phyloP scores from a whole-genome alignment of 208 protist species.

The Trypanosoma caninum region DNA sequence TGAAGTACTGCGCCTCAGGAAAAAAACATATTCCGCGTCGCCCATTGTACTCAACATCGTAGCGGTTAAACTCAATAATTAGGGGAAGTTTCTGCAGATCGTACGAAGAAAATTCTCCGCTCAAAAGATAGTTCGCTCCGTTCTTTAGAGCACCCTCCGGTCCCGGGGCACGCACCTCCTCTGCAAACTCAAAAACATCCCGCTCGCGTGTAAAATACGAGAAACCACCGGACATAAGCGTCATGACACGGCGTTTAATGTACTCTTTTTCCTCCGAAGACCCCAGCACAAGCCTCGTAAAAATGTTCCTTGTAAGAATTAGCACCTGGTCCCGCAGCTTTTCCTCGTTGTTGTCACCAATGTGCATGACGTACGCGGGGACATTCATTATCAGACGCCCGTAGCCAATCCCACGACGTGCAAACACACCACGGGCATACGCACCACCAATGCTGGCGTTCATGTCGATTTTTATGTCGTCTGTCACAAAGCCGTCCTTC shows the following conservation, averaged over 20 bases:
- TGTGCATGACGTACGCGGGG: constrained; percentile 76
- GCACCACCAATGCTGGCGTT: constrained; percentile 69
- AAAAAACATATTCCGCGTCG: constrained; percentile 77
- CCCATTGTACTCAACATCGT: constrained; percentile 80
- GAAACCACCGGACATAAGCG: constrained; percentile 80
- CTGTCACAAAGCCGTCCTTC: constrained; percentile 70
- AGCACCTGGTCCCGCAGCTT: constrained; percentile 69
- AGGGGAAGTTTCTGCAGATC: constrained; percentile 83
- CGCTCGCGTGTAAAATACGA: constrained; percentile 84
- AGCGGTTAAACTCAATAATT: constrained; percentile 84
- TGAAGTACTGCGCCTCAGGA: constrained; percentile 79
- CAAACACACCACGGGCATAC: constrained; percentile 72
- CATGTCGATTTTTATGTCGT: constrained; percentile 73
- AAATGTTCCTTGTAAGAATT: constrained; percentile 68
- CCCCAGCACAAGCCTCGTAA: constrained; percentile 61
- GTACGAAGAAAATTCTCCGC: constrained; percentile 77
- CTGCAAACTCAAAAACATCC: constrained; percentile 83
- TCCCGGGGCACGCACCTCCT: constrained; percentile 64
- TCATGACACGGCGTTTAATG: constrained; percentile 68
- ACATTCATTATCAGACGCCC: constrained; percentile 80
- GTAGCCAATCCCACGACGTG: constrained; percentile 69
- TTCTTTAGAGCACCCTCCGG: constrained; percentile 54
- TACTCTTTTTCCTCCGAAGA: constrained; percentile 57
- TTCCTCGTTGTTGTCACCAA: constrained; percentile 50
- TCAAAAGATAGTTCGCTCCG: constrained; percentile 59